Conservation (phyloP, 768 basidiomycete species). For the Galerina sulciceps region DNA sequence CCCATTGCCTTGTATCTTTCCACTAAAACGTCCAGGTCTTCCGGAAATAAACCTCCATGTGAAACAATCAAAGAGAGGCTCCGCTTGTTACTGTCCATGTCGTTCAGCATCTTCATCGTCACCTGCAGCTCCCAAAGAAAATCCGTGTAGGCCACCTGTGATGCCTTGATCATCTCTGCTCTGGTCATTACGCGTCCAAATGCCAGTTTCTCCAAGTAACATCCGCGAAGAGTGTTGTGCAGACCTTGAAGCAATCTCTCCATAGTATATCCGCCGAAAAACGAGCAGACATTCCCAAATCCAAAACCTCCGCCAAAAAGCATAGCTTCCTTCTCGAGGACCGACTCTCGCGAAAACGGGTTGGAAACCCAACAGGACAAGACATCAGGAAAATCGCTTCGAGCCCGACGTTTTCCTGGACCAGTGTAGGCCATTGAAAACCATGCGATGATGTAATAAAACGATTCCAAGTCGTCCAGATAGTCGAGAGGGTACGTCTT, state of each 20-base stretch:
- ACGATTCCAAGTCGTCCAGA: neutral
- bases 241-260: neutral
- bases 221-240: neutral
- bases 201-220: neutral
- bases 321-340: neutral
- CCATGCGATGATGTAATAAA: slow-evolving; percentile 4
- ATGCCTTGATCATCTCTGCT: neutral
- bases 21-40: neutral
- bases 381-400: neutral
- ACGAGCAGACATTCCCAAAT: neutral
- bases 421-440: neutral
- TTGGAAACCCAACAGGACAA: neutral
- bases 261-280: neutral
- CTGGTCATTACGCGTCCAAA: neutral
- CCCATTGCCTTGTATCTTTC: neutral
- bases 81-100: neutral
- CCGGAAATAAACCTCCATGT: neutral
- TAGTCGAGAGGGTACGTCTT: neutral
- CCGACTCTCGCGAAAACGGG: neutral
- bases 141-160: neutral
- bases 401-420: neutral
- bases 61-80: neutral
- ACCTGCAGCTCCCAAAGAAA: neutral
- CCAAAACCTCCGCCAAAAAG: neutral
- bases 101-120: neutral